A percentile compares a stretch with the other conserved stretches of the same genome.
Conservation (phyloP, 2,329 filamentous ascomycete genomes). For the Neonectria coccinea region DNA sequence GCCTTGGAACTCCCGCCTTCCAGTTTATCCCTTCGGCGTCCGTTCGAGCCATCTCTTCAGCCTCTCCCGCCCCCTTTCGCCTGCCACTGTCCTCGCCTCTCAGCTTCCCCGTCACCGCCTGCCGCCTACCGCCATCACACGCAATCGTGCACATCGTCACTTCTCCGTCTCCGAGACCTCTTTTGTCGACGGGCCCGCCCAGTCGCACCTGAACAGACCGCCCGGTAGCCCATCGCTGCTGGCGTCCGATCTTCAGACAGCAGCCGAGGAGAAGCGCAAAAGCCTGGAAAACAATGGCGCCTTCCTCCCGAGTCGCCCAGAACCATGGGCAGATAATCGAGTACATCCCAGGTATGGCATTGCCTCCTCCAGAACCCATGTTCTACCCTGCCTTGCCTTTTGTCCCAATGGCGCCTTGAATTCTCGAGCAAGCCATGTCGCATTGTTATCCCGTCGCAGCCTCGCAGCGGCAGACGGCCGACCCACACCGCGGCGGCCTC, state of each 20-base stretch:
- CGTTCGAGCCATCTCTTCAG: conserved; percentile 26
- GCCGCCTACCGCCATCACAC: conserved; percentile 30
- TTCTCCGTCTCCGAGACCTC: conserved; percentile 14
- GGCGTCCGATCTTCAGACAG: conserved; percentile 4
- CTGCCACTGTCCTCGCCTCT: conserved; percentile 27
- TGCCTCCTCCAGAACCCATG: conserved; percentile 8
- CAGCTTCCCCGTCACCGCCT: conserved; percentile 38
- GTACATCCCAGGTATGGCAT: conserved; percentile 87
- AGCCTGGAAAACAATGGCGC: conserved; percentile 59
- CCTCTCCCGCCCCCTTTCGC: conserved; percentile 19
- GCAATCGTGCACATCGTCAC: conserved; percentile 26
- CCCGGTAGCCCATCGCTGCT: conserved; percentile 15
- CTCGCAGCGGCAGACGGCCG: conserved; percentile 21
- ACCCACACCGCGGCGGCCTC: conserved; percentile 24
- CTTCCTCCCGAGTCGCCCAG: conserved; percentile 60
- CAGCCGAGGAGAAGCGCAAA: conserved; percentile 34
- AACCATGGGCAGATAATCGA: conserved; percentile 92
- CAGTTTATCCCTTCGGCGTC: conserved; percentile 22
- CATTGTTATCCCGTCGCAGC: conserved; percentile 46
- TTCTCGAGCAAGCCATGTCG: conserved; percentile 43
- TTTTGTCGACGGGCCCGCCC: conserved; percentile 1
- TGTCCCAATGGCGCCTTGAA: conserved; percentile 28
- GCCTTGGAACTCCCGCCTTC: conserved; percentile 30
- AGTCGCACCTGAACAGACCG: conserved; percentile 18
- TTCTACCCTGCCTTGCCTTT: conserved; percentile 27